Conservation (phyloP, 768 basidiomycete species). For the Kwoniella mangroviensis region DNA sequence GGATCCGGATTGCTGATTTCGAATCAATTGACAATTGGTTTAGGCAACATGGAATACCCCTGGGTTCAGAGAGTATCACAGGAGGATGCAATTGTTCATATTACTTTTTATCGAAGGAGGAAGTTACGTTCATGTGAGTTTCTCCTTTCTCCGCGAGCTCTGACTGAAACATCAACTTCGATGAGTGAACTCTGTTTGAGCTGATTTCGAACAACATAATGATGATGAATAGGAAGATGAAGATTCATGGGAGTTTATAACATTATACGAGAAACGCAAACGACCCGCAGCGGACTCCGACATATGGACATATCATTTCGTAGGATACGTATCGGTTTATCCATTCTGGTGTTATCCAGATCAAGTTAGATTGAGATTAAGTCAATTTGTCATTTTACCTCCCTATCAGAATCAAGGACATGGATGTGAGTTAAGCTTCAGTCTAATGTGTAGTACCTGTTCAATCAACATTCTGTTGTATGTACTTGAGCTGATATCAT, state of each 20-base stretch:
- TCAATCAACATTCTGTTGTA: too few relatives aligned
- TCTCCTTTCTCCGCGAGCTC: not conserved
- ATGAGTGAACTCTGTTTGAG: not conserved
- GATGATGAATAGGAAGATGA: constrained; percentile 69
- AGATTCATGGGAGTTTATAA: constrained; percentile 88
- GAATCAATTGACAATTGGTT: constrained; percentile 7
- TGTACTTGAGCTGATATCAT: too few relatives aligned
- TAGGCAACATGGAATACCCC: constrained; percentile 83
- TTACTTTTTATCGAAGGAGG: constrained; percentile 93
- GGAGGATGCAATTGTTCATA: constrained; percentile 91
- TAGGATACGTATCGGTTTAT: constrained; percentile 91
- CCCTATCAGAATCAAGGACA: constrained; percentile 89
- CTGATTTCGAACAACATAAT: not conserved
- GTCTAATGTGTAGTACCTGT: too few relatives aligned
- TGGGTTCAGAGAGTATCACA: constrained; percentile 88
- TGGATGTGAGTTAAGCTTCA: constrained; percentile 69
- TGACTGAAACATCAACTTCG: not conserved
- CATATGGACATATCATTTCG: constrained; percentile 77
- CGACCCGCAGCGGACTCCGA: constrained; percentile 58
- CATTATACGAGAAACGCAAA: constrained; percentile 84
- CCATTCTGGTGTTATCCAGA: constrained; percentile 97
- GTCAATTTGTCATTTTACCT: constrained; percentile 91
- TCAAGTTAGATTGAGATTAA: constrained; percentile 79
- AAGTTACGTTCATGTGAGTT: constrained; percentile 73
- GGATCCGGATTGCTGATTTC: not conserved